Evolutionary conservation across 2,329 filamentous ascomycete genomes (phyloP).

Genomic region (Emmonsiellopsis sp.): DNA sequence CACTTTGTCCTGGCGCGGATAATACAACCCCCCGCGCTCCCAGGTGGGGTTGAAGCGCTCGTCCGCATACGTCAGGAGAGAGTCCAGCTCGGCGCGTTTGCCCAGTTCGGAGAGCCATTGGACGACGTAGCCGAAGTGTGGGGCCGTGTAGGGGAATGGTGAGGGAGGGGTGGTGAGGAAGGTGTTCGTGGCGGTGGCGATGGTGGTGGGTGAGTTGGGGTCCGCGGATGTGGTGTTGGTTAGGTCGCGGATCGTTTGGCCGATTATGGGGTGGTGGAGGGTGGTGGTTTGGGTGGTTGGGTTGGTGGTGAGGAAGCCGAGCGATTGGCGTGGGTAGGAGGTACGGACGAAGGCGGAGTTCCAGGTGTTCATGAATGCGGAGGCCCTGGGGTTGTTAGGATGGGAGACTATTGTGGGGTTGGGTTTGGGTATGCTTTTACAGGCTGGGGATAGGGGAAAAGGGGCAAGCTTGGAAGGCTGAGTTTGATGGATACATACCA

Average conservation of each 20-base stretch:
- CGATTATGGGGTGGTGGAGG: background rate
- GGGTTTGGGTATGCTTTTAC: no score
- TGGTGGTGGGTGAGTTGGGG: background rate
- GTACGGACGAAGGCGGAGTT: background rate
- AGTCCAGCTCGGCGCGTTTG: conserved; percentile 11
- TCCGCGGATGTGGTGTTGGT: background rate
- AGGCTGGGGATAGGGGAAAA: no score
- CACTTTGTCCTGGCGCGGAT: conserved; percentile 19
- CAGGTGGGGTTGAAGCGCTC: conserved; percentile 20
- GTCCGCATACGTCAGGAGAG: conserved; percentile 22
- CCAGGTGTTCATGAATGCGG: background rate
- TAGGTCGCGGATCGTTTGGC: background rate
- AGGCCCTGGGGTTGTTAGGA: background rate
- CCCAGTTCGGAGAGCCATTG: conserved; percentile 29
- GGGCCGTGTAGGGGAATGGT: conserved; percentile 10
- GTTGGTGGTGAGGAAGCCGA: background rate
- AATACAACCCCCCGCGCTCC: conserved; percentile 29
- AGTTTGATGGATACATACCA: no score
- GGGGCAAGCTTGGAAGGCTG: no score
- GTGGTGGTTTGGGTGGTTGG: background rate
- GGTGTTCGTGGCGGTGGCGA: background rate
- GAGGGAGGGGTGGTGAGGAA: background rate
- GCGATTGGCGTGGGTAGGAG: background rate
- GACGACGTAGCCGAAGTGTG: conserved; percentile 21
- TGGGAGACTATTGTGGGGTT: no score